A percentile compares a stretch with the other conserved stretches of the same genome.
Evolutionary conservation across 805 yeast species (phyloP).

Genomic region (Cyberlindnera sargentensis): DNA sequence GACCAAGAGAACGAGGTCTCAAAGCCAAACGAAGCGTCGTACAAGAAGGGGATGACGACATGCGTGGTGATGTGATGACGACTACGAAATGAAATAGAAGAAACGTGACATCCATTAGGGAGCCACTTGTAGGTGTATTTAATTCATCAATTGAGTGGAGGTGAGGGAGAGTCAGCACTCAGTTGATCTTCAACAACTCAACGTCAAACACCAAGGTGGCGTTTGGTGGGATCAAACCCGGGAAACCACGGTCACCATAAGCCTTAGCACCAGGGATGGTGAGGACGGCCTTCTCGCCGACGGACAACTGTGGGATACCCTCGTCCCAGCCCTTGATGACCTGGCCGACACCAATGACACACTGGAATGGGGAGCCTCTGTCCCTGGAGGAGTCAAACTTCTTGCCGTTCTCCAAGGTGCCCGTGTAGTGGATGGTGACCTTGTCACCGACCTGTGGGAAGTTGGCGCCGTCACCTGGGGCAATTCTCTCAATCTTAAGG

Average conservation of each 20-base stretch:
- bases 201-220: conserved; percentile 88
- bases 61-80: no score
- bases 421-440: conserved; percentile 92
- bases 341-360: conserved; percentile 91
- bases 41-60: not conserved
- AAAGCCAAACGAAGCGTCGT: conserved; percentile 5
- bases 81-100: no score
- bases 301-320: conserved; percentile 85
- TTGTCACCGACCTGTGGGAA: conserved; percentile 84
- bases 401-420: conserved; percentile 92
- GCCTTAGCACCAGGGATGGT: conserved; percentile 92
- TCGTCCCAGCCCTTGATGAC: conserved; percentile 97
- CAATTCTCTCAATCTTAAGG: conserved; percentile 24
- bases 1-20: conserved; percentile 1
- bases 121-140: no score
- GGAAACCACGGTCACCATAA: conserved; percentile 92
- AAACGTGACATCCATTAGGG: no score
- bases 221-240: conserved; percentile 94
- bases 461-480: conserved; percentile 67
- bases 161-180: conserved; percentile 3
- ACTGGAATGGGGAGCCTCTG: conserved; percentile 93
- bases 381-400: conserved; percentile 93
- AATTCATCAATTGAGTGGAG: no score
- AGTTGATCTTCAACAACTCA: conserved; percentile 49
- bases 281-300: conserved; percentile 88